These are phyloP conservation scores for Aspergillus alliaceus DNA, from an alignment of 2,329 filamentous ascomycete genomes.

Conservation along the genomic window DNA sequence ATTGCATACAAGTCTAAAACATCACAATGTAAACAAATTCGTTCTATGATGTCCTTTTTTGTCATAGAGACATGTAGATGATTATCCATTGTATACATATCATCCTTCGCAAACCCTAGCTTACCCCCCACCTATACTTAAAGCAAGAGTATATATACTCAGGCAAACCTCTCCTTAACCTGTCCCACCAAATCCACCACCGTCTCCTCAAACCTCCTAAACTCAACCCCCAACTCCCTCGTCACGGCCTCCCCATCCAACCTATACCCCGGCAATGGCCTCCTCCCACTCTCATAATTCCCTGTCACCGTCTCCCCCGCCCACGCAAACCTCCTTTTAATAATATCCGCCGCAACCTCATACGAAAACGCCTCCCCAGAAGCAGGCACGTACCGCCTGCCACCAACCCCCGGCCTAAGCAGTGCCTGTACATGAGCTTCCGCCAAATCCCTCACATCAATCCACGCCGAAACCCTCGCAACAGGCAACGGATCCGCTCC, in stretches of 20 bases:
- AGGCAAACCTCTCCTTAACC: not conserved
- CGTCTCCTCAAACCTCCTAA: constrained; percentile 24
- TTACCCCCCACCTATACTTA: no score
- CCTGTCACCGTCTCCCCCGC: constrained; percentile 27
- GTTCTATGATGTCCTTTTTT: no score
- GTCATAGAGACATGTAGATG: no score
- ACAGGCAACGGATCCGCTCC: constrained; percentile 36
- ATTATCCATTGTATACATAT: no score
- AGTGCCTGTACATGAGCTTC: constrained; percentile 45
- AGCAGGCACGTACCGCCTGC: constrained; percentile 39
- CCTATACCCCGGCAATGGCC: constrained; percentile 31
- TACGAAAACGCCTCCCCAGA: constrained; percentile 49
- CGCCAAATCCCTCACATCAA: constrained; percentile 50
- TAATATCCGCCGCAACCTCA: constrained; percentile 31
- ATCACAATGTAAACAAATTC: no score
- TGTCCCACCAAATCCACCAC: constrained; percentile 20
- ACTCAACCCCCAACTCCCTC: constrained; percentile 41
- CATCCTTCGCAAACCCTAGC: no score
- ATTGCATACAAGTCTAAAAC: no score
- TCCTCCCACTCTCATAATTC: constrained; percentile 26
- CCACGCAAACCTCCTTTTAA: constrained; percentile 5
- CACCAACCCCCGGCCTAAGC: constrained; percentile 28
- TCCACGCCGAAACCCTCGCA: constrained; percentile 34
- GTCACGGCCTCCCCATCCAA: constrained; percentile 44
- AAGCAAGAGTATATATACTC: no score